Evolutionary conservation across 2,329 filamentous ascomycete genomes (phyloP), one percentile per base, ranked within the genome.

Genomic region (Aspergillus quadrilineatus): DNA sequence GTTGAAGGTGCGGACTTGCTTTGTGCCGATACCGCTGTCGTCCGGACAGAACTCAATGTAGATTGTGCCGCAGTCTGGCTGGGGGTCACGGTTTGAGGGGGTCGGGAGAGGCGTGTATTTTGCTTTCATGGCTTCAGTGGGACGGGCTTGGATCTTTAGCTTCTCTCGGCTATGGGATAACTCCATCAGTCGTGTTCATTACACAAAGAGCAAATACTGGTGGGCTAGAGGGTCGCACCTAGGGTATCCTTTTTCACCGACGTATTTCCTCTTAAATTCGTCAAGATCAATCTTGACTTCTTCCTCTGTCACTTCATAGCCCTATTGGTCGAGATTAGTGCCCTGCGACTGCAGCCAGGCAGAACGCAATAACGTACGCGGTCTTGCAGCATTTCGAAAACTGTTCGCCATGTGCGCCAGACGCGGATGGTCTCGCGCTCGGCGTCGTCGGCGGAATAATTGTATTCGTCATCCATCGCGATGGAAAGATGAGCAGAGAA

Each of bases 361-460:
- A n/a, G 29, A 32, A 43, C 14, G 44, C 8, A 59, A 56, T 45
- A 49, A 46, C 89, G 68, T 84, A 96, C 92, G 74, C 93, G 81
- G 75, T 97, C 94, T 60, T 84, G 82, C 66, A 94, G 88, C 93
- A 99, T 96, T 82, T 99, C 90, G 75, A 96, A 91, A 48, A 92
- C 87, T 7, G 94, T 99, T 76, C 87, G 86, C 85, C 90, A 95
- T 67, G 92, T 91, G 75, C 93, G 89, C 93, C 94, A 99, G 65
- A 97, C 85, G 71, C 89, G 86, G 63, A 85, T 82, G 68, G 75
- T 73, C 64, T 76, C 73, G 63, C 69, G 70, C 57, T 73, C 69
- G 54, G 73, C 72, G 36, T 77, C 75, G 32, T 66, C 67, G 15
- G 26, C 17, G 55, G 72, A 72, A 56, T 68, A 64, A 52, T 64